Percentiles rank a stretch among this genome's conserved stretches.
Evolutionary conservation across 208 protist species (phyloP).

Genomic region (Hexamita inflata): DNA sequence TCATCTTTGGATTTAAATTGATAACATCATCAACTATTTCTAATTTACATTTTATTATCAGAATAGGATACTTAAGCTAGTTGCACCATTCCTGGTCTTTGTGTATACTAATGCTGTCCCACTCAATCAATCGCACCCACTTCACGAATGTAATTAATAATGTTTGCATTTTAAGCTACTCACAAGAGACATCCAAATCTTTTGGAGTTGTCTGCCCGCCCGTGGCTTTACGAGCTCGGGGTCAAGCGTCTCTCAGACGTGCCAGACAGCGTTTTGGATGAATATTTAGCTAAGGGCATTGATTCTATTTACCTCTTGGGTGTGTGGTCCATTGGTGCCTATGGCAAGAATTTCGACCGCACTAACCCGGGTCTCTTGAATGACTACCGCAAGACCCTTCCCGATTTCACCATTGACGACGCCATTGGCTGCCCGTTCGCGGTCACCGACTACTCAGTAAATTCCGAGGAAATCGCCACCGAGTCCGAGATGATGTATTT

Average conservation of each 20-base stretch:
- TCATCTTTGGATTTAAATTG: too few species aligned
- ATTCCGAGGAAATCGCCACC: conserved; percentile 46
- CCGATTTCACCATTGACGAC: conserved; percentile 49
- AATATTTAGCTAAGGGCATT: conserved; percentile 36
- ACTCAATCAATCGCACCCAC: too few species aligned
- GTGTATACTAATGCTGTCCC: too few species aligned
- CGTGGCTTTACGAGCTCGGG: conserved; percentile 52
- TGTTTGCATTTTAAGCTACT: too few species aligned
- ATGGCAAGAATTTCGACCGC: too few species aligned
- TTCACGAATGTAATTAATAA: too few species aligned
- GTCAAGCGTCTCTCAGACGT: conserved; percentile 46
- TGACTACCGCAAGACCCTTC: conserved; percentile 48
- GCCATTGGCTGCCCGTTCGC: conserved; percentile 60
- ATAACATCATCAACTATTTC: too few species aligned
- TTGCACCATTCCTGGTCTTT: too few species aligned
- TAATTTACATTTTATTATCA: too few species aligned
- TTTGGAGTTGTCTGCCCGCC: conserved; percentile 47
- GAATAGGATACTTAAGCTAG: too few species aligned
- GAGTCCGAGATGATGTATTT: conserved; percentile 42
- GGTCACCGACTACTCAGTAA: conserved; percentile 44
- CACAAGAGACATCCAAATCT: not conserved
- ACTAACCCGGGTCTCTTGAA: conserved; percentile 46
- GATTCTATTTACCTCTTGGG: conserved; percentile 56
- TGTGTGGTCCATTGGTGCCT: conserved; percentile 54
- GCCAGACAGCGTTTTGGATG: conserved; percentile 40